A percentile compares a stretch with the other conserved stretches of the same genome.
Conservation (phyloP, 1,284 basidiomycete species). For the Dichomitus squalens region DNA sequence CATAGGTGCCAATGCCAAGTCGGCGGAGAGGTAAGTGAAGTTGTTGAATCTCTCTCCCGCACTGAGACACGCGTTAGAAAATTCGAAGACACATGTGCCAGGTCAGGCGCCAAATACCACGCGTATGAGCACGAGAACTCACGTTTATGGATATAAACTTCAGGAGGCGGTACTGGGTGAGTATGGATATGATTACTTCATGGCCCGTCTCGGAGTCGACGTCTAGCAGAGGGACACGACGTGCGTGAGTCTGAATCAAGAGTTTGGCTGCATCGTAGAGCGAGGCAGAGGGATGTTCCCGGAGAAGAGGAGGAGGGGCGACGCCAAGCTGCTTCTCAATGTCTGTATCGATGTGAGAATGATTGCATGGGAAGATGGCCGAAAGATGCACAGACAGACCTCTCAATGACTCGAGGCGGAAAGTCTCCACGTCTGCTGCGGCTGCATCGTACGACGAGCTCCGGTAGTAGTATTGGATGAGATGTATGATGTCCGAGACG, state of each 20-base stretch:
- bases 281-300: slow-evolving; percentile 86
- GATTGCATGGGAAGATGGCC: slow-evolving; percentile 16
- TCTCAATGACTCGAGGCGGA: slow-evolving; percentile 86
- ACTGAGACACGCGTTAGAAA: slow-evolving; percentile 40
- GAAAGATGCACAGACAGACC: slow-evolving; percentile 53
- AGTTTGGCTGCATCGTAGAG: slow-evolving; percentile 91
- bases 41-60: slow-evolving; percentile 74
- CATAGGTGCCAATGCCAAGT: slow-evolving; percentile 94
- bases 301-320: slow-evolving; percentile 88
- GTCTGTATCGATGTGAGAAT: slow-evolving; percentile 45
- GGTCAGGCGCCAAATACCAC: slow-evolving; percentile 14
- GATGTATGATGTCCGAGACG: slow-evolving; percentile 93
- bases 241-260: slow-evolving; percentile 94
- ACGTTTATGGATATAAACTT: slow-evolving; percentile 99
- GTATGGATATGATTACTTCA: slow-evolving; percentile 93
- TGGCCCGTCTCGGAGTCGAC: slow-evolving; percentile 92
- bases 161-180: slow-evolving; percentile 97
- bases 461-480: slow-evolving; percentile 96
- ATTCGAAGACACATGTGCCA: slow-evolving; percentile 8
- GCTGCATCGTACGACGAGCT: slow-evolving; percentile 88
- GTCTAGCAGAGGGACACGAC: slow-evolving; percentile 93
- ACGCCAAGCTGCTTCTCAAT: slow-evolving; percentile 95
- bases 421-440: slow-evolving; percentile 91
- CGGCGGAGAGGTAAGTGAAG: slow-evolving; percentile 82
- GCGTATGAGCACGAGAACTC: slow-evolving; percentile 32